A percentile compares a stretch with the other conserved stretches of the same genome.
Conservation (phyloP, 176 grass and related monocot genomes). For the Olyra latifolia region DNA sequence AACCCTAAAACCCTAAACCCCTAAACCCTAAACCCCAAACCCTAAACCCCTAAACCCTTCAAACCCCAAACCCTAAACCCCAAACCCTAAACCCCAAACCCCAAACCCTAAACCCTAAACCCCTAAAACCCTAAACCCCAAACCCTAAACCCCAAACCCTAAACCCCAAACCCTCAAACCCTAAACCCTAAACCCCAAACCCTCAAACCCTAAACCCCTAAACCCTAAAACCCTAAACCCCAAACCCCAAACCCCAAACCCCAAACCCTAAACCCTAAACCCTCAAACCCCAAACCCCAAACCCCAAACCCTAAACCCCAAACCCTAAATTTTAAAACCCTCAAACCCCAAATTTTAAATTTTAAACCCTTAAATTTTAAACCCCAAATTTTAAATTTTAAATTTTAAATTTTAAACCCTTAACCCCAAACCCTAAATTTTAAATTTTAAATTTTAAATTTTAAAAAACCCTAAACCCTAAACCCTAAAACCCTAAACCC, state of each 20-base stretch:
- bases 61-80: no score
- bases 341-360: background rate
- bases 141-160: background rate
- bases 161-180: background rate
- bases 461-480: background rate
- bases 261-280: constrained; percentile 7
- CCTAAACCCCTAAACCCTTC: no score
- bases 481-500: no score
- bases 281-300: constrained; percentile 10
- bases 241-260: constrained; percentile 15
- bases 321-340: background rate
- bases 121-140: background rate
- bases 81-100: background rate
- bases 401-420: background rate
- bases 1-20: no score
- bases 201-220: constrained; percentile 12
- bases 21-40: no score
- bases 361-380: background rate
- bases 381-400: background rate
- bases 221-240: background rate
- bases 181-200: background rate
- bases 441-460: background rate
- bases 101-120: background rate
- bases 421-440: background rate
- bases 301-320: constrained; percentile 13